Percentiles rank a stretch among this genome's conserved stretches.
phyloP scores from a whole-genome alignment of 164 flowering plant genomes.

The Akebia trifoliata region DNA sequence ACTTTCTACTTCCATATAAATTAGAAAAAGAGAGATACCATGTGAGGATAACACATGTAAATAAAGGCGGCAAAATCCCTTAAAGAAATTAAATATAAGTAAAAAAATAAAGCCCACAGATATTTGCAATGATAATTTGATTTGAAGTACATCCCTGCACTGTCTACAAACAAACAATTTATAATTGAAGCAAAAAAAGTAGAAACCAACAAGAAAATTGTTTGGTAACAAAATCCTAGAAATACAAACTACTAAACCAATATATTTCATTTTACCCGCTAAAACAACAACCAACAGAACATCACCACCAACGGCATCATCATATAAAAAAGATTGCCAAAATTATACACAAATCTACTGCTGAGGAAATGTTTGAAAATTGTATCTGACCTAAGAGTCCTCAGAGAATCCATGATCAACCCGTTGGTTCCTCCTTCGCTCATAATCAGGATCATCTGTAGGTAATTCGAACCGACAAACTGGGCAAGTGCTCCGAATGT shows the following conservation, averaged over 20 bases:
- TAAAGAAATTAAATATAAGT: too few species aligned
- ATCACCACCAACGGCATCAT: neutral
- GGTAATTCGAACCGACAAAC: constrained; percentile 80
- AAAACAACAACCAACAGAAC: neutral
- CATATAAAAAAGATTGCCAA: neutral
- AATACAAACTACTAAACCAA: neutral
- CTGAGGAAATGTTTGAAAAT: constrained; percentile 15
- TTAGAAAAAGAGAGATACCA: too few species aligned
- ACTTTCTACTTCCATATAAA: too few species aligned
- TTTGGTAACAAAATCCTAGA: neutral
- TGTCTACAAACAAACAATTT: neutral
- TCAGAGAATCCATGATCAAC: constrained; percentile 1
- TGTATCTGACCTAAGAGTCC: constrained; percentile 12
- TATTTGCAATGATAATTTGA: neutral
- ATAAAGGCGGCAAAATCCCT: too few species aligned
- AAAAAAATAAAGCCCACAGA: neutral
- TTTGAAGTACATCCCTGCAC: neutral
- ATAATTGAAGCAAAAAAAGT: neutral
- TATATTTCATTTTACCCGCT: constrained; percentile 7
- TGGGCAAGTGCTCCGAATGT: constrained; percentile 74
- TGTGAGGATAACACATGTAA: too few species aligned
- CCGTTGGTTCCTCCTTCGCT: constrained; percentile 30
- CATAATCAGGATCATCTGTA: constrained; percentile 70
- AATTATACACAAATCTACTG: constrained; percentile 10
- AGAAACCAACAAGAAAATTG: neutral